phyloP scores from a whole-genome alignment of 2,329 filamentous ascomycete species.

The Xylaria sp. region DNA sequence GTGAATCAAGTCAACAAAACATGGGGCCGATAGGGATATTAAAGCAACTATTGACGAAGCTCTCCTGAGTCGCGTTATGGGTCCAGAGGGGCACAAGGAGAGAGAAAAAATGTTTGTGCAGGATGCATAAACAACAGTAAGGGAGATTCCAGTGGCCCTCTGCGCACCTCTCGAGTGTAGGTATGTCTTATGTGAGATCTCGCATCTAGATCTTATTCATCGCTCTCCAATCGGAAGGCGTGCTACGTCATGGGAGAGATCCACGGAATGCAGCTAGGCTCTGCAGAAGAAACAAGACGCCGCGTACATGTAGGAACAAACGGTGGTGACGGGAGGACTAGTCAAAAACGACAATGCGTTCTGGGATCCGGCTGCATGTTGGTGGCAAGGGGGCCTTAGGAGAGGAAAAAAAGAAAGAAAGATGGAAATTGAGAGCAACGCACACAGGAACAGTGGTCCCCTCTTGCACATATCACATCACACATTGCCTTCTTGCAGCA shows the following conservation, averaged over 20 bases:
- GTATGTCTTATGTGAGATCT: constrained; percentile 32
- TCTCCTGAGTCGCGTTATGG: constrained; percentile 27
- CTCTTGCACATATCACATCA: constrained; percentile 8
- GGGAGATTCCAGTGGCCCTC: constrained; percentile 31
- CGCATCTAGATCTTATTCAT: constrained; percentile 31
- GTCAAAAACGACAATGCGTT: constrained; percentile 16
- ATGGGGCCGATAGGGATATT: constrained; percentile 33
- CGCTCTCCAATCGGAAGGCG: constrained; percentile 27
- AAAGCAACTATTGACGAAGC: constrained; percentile 26
- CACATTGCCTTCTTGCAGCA: neutral
- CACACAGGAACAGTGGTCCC: constrained; percentile 6
- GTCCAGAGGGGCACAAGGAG: constrained; percentile 18
- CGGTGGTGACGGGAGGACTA: constrained; percentile 20
- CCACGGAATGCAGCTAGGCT: constrained; percentile 35
- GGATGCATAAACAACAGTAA: constrained; percentile 38
- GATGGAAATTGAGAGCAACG: constrained; percentile 11
- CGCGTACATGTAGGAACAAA: constrained; percentile 23
- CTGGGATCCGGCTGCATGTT: constrained; percentile 14
- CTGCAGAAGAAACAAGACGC: constrained; percentile 15
- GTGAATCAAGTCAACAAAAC: constrained; percentile 28
- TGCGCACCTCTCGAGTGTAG: constrained; percentile 18
- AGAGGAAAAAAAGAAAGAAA: constrained; percentile 8
- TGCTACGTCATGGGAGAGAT: constrained; percentile 29
- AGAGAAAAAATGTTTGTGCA: constrained; percentile 32
- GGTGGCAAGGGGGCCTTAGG: constrained; percentile 22